Evolutionary conservation across 2,329 filamentous ascomycete genomes (phyloP), one percentile per base, ranked within the genome.

Genomic region (Fusarium pseudonygamai): DNA sequence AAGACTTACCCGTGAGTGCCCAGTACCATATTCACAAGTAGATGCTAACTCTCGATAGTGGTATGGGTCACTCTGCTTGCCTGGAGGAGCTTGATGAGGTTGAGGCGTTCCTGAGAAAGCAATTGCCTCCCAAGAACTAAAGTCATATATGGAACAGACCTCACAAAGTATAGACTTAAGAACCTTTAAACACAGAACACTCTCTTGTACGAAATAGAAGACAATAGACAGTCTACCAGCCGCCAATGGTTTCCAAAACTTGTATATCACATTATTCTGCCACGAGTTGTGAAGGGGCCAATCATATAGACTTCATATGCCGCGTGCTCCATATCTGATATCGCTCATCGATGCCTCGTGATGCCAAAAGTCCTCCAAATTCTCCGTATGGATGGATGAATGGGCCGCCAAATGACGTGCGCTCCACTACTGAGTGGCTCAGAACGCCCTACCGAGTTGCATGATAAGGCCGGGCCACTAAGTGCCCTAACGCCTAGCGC

Each of bases 71-170:
- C 80, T 92, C 91, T 28, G 94, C 94, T 7, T 91, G 91, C 75
- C 87, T 90, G 11, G 85, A 92, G 74, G 96, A 98, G 84, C 90
- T 98, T 63, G 90, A 97, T 68, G 93, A 97, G 78, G 85, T 98
- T 24, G 93, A 97, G 83, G 80, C 78, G 5, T 91, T 88, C 72
- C 68, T 91, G 67, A 80, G 75, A 36, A 78, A 83, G 70, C 82
- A 82, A 50, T 80, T 90, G 64, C 86, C 86, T 11, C 79, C 74
- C 22, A 75, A 74, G 65, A 74, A 74, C 47, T 74, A 73, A 40
- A 49, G 34, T 10, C 12, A 24, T 24, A 50, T 30, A 15, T 32
- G 43, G n/a, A 43, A 30, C 28, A 32, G 18, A 11, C n/a, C 20
- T 16, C 56, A 55, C 32, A 53, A 11, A 46, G 36, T n/a, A 60